Evolutionary conservation across 306 rosid species (phyloP), one percentile per base, ranked within the genome.

Genomic region (Fagus crenata): DNA sequence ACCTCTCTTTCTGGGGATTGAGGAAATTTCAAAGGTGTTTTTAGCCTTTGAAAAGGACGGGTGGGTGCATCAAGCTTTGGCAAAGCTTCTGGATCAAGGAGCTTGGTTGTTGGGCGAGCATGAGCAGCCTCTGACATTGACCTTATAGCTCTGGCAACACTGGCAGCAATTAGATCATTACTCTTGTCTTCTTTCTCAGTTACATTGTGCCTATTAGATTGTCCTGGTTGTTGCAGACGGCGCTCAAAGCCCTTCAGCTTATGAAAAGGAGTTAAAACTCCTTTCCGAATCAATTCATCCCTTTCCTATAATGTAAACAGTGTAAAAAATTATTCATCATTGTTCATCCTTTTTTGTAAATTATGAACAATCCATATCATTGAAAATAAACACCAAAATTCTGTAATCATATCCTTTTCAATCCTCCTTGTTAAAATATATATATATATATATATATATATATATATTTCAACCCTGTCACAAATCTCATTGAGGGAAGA

Each of bases 201-300:
- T 53, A 77, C 83, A 73, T 81, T 69, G 74, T 15, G 76, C 77
- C 87, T 81, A 69, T 72, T 81, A 72, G 91, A 88, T 74, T 92
- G 71, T 79, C 87, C 87, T 5, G 82, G 82, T 55, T 88, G 89
- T 81, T 92, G 90, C 82, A 90, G 70, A 39, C 96, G 80, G 22
- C 97, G 99, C 75, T 90, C 97, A 84, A 90, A 92, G 73, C 99
- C 99, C 85, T 81, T 92, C 53, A 95, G 85, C 90, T 85, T 89
- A 84, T 93, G 97, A 82, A 95, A 95, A 64, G 99, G 99, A 69
- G 99, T 92, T 51, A 95, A 86, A 73, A 95, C 79, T 83, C 99
- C 99, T 82, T 88, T 92, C 69, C 97, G 88, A 58, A 95, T 87
- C 74, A 92, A 81, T 56, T 92, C 96, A 86, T 95, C 99, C 85